phyloP scores from a whole-genome alignment of 805 yeast species.

The Cyberlindnera mycetangii region DNA sequence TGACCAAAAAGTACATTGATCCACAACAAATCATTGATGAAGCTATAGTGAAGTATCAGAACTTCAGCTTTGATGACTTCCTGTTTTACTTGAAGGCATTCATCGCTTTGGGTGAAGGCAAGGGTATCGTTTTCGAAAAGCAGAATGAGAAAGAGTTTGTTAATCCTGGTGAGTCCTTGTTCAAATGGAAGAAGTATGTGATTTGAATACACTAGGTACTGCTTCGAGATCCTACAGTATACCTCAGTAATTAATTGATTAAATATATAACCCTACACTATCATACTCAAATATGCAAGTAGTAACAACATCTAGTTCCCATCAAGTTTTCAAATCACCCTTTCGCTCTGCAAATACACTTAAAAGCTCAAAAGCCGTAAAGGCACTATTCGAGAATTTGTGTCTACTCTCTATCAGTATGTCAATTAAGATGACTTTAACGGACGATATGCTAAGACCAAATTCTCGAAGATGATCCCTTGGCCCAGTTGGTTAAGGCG shows the following conservation, averaged over 20 bases:
- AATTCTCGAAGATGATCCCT: slow-evolving; percentile 37
- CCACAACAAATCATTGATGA: slow-evolving; percentile 32
- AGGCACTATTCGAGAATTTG: too few relatives aligned
- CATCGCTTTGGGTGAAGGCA: slow-evolving; percentile 39
- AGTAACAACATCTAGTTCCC: too few relatives aligned
- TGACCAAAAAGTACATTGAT: slow-evolving; percentile 33
- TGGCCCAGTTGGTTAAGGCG: slow-evolving; percentile 64
- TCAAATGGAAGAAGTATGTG: slow-evolving; percentile 40
- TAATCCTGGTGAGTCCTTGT: slow-evolving; percentile 43
- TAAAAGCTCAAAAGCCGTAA: too few relatives aligned
- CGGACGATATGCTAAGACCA: not conserved
- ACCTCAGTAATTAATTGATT: too few relatives aligned
- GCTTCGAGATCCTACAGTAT: too few relatives aligned
- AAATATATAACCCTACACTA: too few relatives aligned
- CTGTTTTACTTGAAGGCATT: slow-evolving; percentile 35
- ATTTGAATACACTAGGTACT: too few relatives aligned
- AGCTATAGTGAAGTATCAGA: slow-evolving; percentile 29
- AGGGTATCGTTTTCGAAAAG: slow-evolving; percentile 33
- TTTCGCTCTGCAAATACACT: too few relatives aligned
- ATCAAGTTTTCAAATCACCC: too few relatives aligned
- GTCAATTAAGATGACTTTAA: too few relatives aligned
- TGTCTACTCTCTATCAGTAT: too few relatives aligned
- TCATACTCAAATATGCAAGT: too few relatives aligned
- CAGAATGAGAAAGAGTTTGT: slow-evolving; percentile 39
- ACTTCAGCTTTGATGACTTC: slow-evolving; percentile 35